Evolutionary conservation across 345 rosid genomes (phyloP).

Genomic region (Trapa incisa): DNA sequence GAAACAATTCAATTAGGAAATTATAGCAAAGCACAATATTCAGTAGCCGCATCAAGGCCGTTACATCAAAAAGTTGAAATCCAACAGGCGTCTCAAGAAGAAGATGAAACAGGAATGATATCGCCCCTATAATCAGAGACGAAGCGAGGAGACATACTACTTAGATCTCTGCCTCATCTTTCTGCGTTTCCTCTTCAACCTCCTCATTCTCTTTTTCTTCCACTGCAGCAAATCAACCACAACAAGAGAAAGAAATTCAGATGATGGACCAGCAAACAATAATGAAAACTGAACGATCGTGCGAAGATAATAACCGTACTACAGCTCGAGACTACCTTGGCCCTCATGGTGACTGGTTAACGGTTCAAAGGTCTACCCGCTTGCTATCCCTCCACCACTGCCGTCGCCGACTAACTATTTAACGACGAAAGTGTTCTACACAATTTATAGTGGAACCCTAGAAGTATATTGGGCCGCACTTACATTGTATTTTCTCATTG

Average conservation of each 20-base stretch:
- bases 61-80: background rate
- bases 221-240: conserved; percentile 8
- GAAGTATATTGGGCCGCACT: no score
- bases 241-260: background rate
- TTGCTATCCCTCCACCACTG: background rate
- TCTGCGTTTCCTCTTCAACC: conserved; percentile 24
- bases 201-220: conserved; percentile 24
- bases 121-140: background rate
- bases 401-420: background rate
- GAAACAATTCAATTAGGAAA: background rate
- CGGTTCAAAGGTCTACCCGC: background rate
- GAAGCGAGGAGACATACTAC: conserved; percentile 9
- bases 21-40: background rate
- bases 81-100: background rate
- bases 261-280: background rate
- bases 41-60: background rate
- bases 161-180: conserved; percentile 23
- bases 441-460: no score
- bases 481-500: background rate
- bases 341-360: conserved; percentile 9
- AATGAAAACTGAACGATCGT: background rate
- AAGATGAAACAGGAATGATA: background rate
- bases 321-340: conserved; percentile 7
- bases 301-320: background rate
- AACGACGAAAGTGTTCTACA: no score